These are phyloP conservation scores for Prunus armeniaca DNA, from an alignment of 306 rosid genomes.

Conservation along the genomic window DNA sequence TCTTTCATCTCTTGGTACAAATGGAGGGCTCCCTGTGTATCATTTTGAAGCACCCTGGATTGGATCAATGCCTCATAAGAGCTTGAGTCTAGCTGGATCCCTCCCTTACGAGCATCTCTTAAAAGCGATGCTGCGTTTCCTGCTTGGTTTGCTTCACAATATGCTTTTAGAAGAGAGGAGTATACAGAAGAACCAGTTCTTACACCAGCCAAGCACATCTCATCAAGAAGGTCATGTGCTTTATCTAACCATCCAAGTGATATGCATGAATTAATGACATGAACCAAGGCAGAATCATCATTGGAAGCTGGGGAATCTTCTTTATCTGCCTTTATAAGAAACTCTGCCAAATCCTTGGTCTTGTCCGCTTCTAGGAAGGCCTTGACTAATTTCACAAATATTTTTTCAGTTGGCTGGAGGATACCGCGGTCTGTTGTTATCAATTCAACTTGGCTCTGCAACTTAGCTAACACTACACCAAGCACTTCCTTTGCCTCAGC, in stretches of 20 bases:
- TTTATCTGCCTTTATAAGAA: conserved; percentile 67
- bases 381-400: conserved; percentile 73
- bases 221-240: conserved; percentile 90
- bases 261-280: conserved; percentile 76
- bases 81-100: conserved; percentile 77
- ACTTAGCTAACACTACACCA: conserved; percentile 47
- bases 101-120: conserved; percentile 79
- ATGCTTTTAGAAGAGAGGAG: conserved; percentile 73
- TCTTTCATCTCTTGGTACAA: conserved; percentile 77
- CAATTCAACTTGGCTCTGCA: conserved; percentile 63
- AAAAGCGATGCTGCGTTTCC: conserved; percentile 61
- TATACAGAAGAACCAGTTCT: conserved; percentile 60
- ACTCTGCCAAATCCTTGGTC: conserved; percentile 71
- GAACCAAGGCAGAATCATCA: conserved; percentile 68
- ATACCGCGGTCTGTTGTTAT: conserved; percentile 64
- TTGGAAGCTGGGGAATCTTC: conserved; percentile 70
- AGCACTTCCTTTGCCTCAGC: conserved; percentile 57
- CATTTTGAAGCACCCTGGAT: conserved; percentile 67
- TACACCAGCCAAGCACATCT: conserved; percentile 79
- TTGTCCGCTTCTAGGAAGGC: conserved; percentile 71
- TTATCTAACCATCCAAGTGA: conserved; percentile 84
- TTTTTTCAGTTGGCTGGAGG: conserved; percentile 72
- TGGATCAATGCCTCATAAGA: conserved; percentile 72
- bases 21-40: conserved; percentile 70
- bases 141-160: conserved; percentile 61